A percentile compares a stretch with the other conserved stretches of the same genome.
Evolutionary conservation across 257 asterid genomes (phyloP).

Genomic region (Echium plantagineum): DNA sequence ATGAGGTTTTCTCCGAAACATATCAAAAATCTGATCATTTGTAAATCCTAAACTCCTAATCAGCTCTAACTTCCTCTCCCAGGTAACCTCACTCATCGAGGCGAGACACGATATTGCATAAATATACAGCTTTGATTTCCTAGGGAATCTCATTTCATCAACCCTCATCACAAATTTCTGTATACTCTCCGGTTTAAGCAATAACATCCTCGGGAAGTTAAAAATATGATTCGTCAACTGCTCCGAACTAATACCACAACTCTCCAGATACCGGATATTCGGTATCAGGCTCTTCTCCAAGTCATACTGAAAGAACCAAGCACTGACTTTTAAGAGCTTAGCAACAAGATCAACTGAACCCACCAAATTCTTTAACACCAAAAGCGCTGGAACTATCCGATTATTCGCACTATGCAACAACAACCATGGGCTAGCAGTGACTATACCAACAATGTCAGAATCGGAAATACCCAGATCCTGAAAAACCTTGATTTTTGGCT

Average conservation of each 20-base stretch:
- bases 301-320: conserved; percentile 17
- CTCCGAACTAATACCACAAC: conserved; percentile 24
- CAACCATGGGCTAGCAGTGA: conserved; percentile 18
- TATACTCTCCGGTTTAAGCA: conserved; percentile 19
- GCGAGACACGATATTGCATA: conserved; percentile 15
- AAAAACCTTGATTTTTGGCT: conserved; percentile 34
- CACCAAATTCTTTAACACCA: conserved; percentile 15
- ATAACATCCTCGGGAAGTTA: conserved; percentile 17
- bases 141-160: conserved; percentile 24
- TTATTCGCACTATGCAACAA: conserved; percentile 13
- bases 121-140: conserved; percentile 21
- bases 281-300: conserved; percentile 25
- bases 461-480: conserved; percentile 28
- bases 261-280: conserved; percentile 25
- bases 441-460: conserved; percentile 14
- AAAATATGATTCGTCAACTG: conserved; percentile 11
- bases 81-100: conserved; percentile 12
- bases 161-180: conserved; percentile 14
- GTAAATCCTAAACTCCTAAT: conserved; percentile 26
- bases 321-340: conserved; percentile 7
- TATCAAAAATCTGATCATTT: conserved; percentile 16
- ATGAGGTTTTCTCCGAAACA: conserved; percentile 16
- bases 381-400: conserved; percentile 15
- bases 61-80: conserved; percentile 27
- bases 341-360: conserved; percentile 26